Base-by-base conservation (phyloP, 352 stramenopile species). In the Globisporangium recalcitrans region DNA sequence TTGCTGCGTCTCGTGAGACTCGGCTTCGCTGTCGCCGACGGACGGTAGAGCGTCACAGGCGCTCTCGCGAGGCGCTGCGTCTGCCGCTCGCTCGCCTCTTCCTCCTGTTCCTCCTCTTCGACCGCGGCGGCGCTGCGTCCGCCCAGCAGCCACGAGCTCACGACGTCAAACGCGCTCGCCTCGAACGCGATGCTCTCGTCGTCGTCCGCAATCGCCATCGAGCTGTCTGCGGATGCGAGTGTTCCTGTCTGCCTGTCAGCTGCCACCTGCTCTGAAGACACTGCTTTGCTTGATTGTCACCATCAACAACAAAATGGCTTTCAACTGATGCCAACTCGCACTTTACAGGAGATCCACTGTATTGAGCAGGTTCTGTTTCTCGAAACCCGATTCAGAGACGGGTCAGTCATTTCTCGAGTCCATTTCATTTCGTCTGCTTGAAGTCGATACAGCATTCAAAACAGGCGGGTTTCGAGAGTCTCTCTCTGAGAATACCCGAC, bases 141-240 rank as follows among this genome's bases (percentile, higher is more conserved):
- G 9, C 72, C 77, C 8, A 80, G 52, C 44, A 89, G 62, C 82
- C 82, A 91, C 52, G 77, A 85, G 56, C 74, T 71, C 19, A 91
- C 82, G 22, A 91, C 77, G 52, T 82, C 62, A 56, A 90, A 80
- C 34, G 80, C 82, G 47, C 68, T 78, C 5, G 71, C 31, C 26
- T 63, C 71, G 69, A 91, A 91, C 59, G 66, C 60, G 52, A 88
- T 72, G 14, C 72, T 67, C 14, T 90, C 78, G 51, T 89, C 80
- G 13, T 67, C 68, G 34, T 81, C 69, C 26, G 60, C 36, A 55
- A 61, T 60, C 19, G 27, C 52, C 29, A 65, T 64, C n/a, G 49
- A 29, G 9, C 10, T 24, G 22, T 24, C 27, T 6, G 21, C 13
- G 40, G 24, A 53, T 22, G 13, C 47, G 47, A 29, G 27, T 10